Base-by-base conservation (phyloP, 2,329 filamentous ascomycete species). In the Raffaelea ambrosiae region DNA sequence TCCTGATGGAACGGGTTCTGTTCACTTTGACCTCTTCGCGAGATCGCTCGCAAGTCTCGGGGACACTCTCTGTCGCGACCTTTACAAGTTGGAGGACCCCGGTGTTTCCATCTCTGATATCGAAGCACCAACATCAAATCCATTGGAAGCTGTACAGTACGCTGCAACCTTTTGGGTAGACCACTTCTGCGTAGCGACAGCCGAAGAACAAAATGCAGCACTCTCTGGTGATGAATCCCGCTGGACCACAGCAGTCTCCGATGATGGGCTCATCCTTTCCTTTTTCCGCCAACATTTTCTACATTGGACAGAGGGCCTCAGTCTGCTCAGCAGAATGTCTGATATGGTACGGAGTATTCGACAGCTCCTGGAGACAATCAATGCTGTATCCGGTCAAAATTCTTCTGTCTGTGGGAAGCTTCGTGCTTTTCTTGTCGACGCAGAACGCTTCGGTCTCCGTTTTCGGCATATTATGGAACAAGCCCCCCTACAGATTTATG, bases 251-350 rank as follows among this genome's bases (percentile, higher is more conserved):
- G 26, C 13, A 7, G 13, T 29, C 26, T 29, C 26, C 7, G 26
- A 29, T 29, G 26, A 29, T 7, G 26, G 26, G 7, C 26, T 29
- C 13, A 13, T 36, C 56, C 10, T 59, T 46, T 16, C 23, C 3
- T 71, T 71, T 49, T 50, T 70, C 8, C 44, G 56, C 48, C 48
- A 56, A 18, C 60, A 66, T n/a, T 58, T 62, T 43, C 58, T 72
- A 2, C 59, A 71, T 46, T 72, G 66, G 68, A 53, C 72, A 2
- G 68, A 73, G 48, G 61, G 64, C 33, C 57, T 71, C 4, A 64
- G 64, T 43, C 58, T 69, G 5, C 49, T 66, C n/a, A 43, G 45
- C 16, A 50, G 55, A 36, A 51, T 60, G 7, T 51, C 53, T 9
- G 42, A 55, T 48, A 62, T 53, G 3, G 40, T 63, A 3, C 19